These are phyloP conservation scores for Atalantia buxifolia DNA, from an alignment of 345 rosid species.

Conservation along the genomic window DNA sequence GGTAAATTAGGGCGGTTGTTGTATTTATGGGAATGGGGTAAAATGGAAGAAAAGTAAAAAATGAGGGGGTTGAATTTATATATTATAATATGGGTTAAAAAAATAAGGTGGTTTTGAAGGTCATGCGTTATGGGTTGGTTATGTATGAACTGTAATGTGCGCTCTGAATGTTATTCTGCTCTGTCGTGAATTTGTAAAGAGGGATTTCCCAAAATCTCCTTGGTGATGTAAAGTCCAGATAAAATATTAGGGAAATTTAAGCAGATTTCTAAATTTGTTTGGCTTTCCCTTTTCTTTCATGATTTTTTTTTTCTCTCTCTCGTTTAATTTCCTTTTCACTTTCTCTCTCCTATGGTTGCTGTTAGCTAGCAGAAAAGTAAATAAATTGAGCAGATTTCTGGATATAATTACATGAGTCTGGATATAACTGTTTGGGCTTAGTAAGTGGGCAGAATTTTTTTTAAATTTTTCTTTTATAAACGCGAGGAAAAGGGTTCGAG, in stretches of 20 bases:
- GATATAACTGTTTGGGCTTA: no score
- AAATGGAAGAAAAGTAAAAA: not conserved
- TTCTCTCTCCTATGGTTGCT: not conserved
- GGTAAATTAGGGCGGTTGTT: not conserved
- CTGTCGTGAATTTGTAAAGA: slow-evolving; percentile 13
- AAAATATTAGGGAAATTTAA: not conserved
- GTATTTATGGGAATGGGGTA: not conserved
- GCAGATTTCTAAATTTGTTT: not conserved
- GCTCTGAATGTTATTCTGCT: slow-evolving; percentile 11
- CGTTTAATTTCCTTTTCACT: not conserved
- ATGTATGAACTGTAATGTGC: not conserved
- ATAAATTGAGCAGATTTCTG: not conserved
- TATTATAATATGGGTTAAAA: not conserved
- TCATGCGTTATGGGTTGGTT: not conserved
- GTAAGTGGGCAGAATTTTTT: no score
- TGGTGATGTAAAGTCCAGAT: not conserved
- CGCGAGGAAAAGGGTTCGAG: no score
- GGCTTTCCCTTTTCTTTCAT: not conserved
- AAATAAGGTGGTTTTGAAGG: no score
- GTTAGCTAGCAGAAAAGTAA: not conserved
- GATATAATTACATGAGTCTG: no score
- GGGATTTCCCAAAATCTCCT: not conserved
- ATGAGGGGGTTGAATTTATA: not conserved
- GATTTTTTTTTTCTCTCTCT: no score
- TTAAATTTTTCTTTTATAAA: no score